phyloP scores from a whole-genome alignment of 306 rosid species.

The Cercis canadensis region DNA sequence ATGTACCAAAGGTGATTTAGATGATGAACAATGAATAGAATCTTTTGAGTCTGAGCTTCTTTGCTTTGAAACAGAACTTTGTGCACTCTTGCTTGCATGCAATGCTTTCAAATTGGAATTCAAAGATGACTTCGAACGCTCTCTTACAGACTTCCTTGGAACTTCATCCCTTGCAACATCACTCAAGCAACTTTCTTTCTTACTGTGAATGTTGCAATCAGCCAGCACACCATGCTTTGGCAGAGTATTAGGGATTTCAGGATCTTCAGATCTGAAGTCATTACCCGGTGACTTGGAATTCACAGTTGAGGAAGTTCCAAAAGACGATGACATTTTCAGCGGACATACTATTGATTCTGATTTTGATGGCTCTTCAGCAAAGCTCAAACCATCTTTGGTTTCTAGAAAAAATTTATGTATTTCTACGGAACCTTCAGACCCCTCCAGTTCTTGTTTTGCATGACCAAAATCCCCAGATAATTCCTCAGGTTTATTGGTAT shows the following conservation, averaged over 20 bases:
- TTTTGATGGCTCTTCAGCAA: slow-evolving; percentile 63
- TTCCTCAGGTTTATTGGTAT: slow-evolving; percentile 50
- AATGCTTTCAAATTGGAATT: slow-evolving; percentile 55
- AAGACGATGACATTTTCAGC: slow-evolving; percentile 47
- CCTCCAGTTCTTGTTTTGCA: slow-evolving; percentile 60
- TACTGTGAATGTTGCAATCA: slow-evolving; percentile 54
- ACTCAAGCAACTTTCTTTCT: slow-evolving; percentile 59
- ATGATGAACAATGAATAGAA: slow-evolving; percentile 50
- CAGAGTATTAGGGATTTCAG: slow-evolving; percentile 49
- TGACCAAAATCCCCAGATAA: slow-evolving; percentile 49
- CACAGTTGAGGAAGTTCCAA: slow-evolving; percentile 53
- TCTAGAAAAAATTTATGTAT: slow-evolving; percentile 52
- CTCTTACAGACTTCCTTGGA: slow-evolving; percentile 64
- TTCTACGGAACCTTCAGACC: slow-evolving; percentile 53
- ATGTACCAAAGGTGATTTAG: slow-evolving; percentile 55
- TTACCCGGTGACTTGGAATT: slow-evolving; percentile 53
- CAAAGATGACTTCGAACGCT: slow-evolving; percentile 60
- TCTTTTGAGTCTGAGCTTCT: slow-evolving; percentile 60
- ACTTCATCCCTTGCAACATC: slow-evolving; percentile 64
- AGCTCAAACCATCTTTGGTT: slow-evolving; percentile 53
- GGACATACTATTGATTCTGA: slow-evolving; percentile 50
- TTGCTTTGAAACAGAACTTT: slow-evolving; percentile 69
- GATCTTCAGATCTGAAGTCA: slow-evolving; percentile 56
- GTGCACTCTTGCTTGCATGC: slow-evolving; percentile 62
- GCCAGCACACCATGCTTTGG: slow-evolving; percentile 51